phyloP scores from a whole-genome alignment of 805 yeast genomes.

The Yarrowia sp. region DNA sequence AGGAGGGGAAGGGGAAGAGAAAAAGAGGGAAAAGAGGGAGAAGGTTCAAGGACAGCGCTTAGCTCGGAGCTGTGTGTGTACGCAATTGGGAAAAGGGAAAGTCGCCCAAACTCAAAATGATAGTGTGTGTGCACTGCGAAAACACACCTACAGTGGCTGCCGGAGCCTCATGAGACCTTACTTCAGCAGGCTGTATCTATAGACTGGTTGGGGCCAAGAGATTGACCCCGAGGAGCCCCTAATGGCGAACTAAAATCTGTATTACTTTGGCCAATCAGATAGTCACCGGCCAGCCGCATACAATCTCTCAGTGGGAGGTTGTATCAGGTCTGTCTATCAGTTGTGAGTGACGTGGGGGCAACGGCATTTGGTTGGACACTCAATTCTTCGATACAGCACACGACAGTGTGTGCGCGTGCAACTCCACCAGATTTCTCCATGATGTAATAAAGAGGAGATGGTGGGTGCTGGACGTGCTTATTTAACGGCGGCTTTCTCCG shows the following conservation, averaged over 20 bases:
- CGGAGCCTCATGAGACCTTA: neutral
- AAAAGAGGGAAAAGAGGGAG: slow-evolving; percentile 26
- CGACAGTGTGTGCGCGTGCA: neutral
- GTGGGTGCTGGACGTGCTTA: no score
- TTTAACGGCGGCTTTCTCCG: neutral
- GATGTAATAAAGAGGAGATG: neutral
- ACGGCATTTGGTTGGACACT: slow-evolving; percentile 9
- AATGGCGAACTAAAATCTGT: neutral
- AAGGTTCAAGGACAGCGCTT: slow-evolving; percentile 20
- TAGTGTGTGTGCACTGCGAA: neutral
- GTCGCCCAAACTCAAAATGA: slow-evolving; percentile 18
- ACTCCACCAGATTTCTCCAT: neutral
- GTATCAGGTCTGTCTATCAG: neutral
- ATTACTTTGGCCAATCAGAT: neutral
- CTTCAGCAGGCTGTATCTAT: neutral
- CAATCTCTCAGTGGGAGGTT: neutral
- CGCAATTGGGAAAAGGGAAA: slow-evolving; percentile 23
- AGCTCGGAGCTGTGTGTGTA: slow-evolving; percentile 21
- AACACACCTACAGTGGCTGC: neutral
- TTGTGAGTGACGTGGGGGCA: slow-evolving; percentile 8
- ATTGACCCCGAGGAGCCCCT: neutral
- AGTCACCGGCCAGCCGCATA: neutral
- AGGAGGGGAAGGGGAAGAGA: slow-evolving; percentile 26
- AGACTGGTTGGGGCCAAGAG: neutral
- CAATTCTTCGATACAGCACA: neutral